Evolutionary conservation across 108 stramenopile genomes (phyloP).

Genomic region (Cylindrotheca closterium): DNA sequence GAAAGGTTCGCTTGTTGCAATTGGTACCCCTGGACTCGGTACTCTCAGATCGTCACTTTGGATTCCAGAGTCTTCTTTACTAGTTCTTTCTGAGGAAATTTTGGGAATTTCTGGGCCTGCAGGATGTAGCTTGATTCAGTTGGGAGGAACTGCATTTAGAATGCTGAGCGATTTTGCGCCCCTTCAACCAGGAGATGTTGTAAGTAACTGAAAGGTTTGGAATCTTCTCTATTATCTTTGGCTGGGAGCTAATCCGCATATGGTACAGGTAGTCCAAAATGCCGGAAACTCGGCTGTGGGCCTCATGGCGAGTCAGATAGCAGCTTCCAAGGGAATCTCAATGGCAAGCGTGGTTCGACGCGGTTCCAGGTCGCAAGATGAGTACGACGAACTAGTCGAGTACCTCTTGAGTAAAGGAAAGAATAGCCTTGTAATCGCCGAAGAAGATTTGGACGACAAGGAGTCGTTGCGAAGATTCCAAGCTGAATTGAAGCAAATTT

Average conservation of each 20-base stretch:
- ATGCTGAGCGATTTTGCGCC: conserved; percentile 34
- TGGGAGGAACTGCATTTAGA: conserved; percentile 50
- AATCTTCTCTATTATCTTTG: neutral
- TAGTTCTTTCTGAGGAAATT: conserved; percentile 17
- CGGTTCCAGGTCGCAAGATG: conserved; percentile 9
- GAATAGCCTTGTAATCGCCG: conserved; percentile 24
- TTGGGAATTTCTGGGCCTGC: conserved; percentile 16
- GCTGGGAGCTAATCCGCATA: neutral
- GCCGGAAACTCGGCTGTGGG: conserved; percentile 58
- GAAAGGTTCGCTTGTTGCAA: conserved; percentile 34
- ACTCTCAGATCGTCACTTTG: conserved; percentile 44
- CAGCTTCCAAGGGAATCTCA: conserved; percentile 5
- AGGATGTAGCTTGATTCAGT: conserved; percentile 33
- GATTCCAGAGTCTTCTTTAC: conserved; percentile 9
- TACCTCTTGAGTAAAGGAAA: conserved; percentile 22
- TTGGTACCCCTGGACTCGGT: conserved; percentile 40
- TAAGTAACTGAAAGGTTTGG: neutral
- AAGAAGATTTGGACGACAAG: conserved; percentile 36
- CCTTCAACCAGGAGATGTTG: conserved; percentile 21
- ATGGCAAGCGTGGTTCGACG: conserved; percentile 47
- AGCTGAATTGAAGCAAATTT: conserved; percentile 17
- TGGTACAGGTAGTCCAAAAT: conserved; percentile 36
- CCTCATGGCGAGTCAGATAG: conserved; percentile 44
- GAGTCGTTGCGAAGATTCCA: conserved; percentile 10
- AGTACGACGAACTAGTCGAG: conserved; percentile 27